Evolutionary conservation across 2,329 filamentous ascomycete genomes (phyloP).

Genomic region (Emydomyces testavorans): DNA sequence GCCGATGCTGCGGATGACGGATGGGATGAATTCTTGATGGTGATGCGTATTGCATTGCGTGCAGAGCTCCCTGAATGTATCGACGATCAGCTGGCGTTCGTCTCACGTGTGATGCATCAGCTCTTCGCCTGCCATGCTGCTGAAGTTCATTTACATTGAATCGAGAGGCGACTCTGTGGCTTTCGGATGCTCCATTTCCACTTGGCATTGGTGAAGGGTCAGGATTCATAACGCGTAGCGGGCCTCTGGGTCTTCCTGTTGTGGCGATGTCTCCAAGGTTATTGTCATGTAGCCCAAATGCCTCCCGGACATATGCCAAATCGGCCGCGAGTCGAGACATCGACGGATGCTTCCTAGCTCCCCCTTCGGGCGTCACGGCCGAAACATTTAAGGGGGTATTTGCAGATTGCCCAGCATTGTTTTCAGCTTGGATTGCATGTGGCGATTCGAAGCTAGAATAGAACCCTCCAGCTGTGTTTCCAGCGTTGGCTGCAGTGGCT

Average conservation of each 20-base stretch:
- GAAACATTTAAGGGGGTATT: background rate
- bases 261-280: background rate
- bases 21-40: background rate
- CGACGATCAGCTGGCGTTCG: background rate
- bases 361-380: background rate
- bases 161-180: background rate
- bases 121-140: background rate
- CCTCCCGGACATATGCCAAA: background rate
- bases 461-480: background rate
- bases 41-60: background rate
- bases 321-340: background rate
- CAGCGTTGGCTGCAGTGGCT: background rate
- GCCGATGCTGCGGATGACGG: background rate
- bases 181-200: background rate
- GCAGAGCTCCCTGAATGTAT: constrained; percentile 1
- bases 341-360: background rate
- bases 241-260: background rate
- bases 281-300: constrained; percentile 3
- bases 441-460: background rate
- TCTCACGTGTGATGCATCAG: background rate
- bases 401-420: background rate
- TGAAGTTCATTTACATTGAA: background rate
- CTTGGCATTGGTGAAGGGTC: constrained; percentile 1
- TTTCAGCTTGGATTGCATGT: background rate
- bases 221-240: constrained; percentile 12